A percentile compares a stretch with the other conserved stretches of the same genome.
These are phyloP conservation scores for Rhizomucor pusillus DNA, from an alignment of 371 early-diverging fungal species.

Conservation along the genomic window DNA sequence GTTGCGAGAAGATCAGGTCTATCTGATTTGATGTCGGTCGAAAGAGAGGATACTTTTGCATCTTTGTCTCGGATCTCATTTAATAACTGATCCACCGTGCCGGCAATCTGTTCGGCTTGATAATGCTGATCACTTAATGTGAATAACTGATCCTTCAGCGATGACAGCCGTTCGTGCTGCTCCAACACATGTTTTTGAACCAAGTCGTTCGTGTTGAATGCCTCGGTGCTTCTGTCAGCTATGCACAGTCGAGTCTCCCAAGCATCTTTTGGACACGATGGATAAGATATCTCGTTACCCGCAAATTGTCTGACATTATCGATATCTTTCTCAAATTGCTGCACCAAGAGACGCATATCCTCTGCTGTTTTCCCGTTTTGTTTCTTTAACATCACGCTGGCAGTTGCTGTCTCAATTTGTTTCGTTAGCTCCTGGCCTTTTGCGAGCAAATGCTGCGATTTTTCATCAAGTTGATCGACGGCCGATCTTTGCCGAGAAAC, in stretches of 20 bases:
- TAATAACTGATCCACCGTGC: too few species aligned
- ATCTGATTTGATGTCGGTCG: too few species aligned
- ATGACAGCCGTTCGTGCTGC: too few species aligned
- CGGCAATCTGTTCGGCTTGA: too few species aligned
- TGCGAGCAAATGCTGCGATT: neutral
- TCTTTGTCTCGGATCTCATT: too few species aligned
- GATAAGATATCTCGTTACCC: conserved; percentile 25
- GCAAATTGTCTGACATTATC: conserved; percentile 7
- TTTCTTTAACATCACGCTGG: neutral
- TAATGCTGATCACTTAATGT: too few species aligned
- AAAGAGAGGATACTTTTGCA: too few species aligned
- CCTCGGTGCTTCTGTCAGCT: neutral
- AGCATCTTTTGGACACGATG: conserved; percentile 13
- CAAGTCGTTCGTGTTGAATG: neutral
- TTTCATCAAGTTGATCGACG: neutral
- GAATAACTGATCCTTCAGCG: too few species aligned
- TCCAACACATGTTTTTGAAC: too few species aligned
- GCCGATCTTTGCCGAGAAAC: neutral
- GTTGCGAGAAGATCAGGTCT: too few species aligned
- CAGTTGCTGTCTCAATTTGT: neutral
- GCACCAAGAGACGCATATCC: neutral
- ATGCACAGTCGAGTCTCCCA: neutral
- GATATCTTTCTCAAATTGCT: too few species aligned
- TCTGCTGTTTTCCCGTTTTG: neutral
- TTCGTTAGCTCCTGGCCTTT: neutral